Evolutionary conservation across 352 stramenopile species (phyloP), one percentile per base, ranked within the genome.

Genomic region (Thalassiosira sp.): DNA sequence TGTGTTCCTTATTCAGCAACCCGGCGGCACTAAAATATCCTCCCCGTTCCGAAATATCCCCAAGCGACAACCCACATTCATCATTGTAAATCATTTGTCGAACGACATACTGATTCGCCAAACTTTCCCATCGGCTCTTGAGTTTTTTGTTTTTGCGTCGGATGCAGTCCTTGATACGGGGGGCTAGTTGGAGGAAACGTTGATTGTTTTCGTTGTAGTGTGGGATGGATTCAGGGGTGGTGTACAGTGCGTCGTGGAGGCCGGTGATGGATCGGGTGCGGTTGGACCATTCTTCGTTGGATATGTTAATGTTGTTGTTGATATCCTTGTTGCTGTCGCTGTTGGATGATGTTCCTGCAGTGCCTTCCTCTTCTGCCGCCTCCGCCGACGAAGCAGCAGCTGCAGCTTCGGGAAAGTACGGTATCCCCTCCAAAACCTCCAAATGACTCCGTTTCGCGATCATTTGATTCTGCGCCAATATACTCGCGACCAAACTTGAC

Each of bases 81-180:
- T 79, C 70, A 72, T 88, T 79, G 57, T 89, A 89, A 0, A 85
- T 57, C 24, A 79, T 42, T 57, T 85, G 79, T 48, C 86, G 48
- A 3, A 86, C 76, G n/a, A 86, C 79, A 67, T 91, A 93, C 62
- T 91, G 84, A 28, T 81, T 72, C 1, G 84, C 85, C 10, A 93
- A 73, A 28, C 76, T 71, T 24, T 49, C 64, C 81, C 85, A 91
- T 33, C 87, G 53, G 1, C 72, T 46, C 10, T 79, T 69, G 0
- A 91, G 69, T 24, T 80, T 84, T 51, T 73, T 51, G 33, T 91
- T 81, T 42, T 85, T 84, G 24, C 64, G 35, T 22, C 78, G 59
- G 25, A 93, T 76, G 48, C 72, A 83, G 61, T 91, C 85, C 60
- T 87, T 90, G 7, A 91, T 79, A 7, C 76, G 52, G 11, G 77